phyloP scores from a whole-genome alignment of 2,329 filamentous ascomycete species.

The Ceratocystis eucalypticola region DNA sequence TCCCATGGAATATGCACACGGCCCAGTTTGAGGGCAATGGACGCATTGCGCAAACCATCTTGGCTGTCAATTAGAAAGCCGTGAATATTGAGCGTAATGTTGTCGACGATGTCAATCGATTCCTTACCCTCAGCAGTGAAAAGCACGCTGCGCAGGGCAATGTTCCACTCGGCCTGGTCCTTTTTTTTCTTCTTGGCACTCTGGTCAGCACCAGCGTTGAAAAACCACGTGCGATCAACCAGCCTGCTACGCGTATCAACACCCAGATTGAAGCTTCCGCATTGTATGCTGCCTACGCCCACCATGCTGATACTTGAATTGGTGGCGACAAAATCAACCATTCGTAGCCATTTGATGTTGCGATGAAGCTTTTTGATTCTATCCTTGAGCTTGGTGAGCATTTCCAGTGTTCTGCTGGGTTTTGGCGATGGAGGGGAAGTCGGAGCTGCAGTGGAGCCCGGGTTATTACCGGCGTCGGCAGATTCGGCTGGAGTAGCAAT shows the following conservation, averaged over 20 bases:
- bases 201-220: conserved; percentile 44
- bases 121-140: conserved; percentile 79
- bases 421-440: conserved; percentile 23
- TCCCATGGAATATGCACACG: conserved; percentile 84
- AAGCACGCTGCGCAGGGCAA: conserved; percentile 70
- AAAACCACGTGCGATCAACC: conserved; percentile 78
- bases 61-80: conserved; percentile 75
- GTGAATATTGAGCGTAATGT: conserved; percentile 77
- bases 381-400: conserved; percentile 66
- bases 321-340: conserved; percentile 78
- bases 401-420: conserved; percentile 66
- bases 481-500: conserved; percentile 17
- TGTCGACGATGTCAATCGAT: conserved; percentile 76
- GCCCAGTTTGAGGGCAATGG: conserved; percentile 80
- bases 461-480: conserved; percentile 16
- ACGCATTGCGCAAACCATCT: conserved; percentile 79
- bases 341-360: conserved; percentile 73
- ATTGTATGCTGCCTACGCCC: conserved; percentile 70
- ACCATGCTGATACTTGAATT: conserved; percentile 64
- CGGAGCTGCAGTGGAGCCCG: conserved; percentile 16
- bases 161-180: conserved; percentile 83
- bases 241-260: conserved; percentile 87
- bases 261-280: conserved; percentile 71
- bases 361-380: conserved; percentile 73
- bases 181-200: conserved; percentile 36